Evolutionary conservation across 495 filamentous ascomycete genomes (phyloP).

Genomic region (Penicillium longicatenatum): DNA sequence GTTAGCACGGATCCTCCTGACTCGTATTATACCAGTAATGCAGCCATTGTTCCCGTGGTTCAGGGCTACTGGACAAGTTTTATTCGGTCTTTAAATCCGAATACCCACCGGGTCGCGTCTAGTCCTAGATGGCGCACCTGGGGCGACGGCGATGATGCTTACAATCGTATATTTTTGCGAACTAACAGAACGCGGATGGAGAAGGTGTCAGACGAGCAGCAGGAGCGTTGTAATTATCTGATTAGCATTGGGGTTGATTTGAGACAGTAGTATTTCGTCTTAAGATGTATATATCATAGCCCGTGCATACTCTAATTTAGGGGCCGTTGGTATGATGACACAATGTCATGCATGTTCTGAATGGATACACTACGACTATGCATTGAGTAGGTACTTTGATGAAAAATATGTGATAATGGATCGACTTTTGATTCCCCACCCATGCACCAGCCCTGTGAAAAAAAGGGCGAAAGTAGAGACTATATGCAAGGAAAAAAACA

Average conservation of each 20-base stretch:
- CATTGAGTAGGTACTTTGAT: neutral
- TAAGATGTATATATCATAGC: neutral
- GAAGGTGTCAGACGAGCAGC: constrained; percentile 46
- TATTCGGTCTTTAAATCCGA: constrained; percentile 64
- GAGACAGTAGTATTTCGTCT: constrained; percentile 40
- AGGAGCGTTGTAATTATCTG: constrained; percentile 56
- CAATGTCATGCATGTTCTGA: neutral
- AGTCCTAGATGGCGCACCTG: constrained; percentile 54
- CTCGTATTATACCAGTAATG: constrained; percentile 57
- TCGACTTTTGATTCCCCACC: constrained; percentile 30
- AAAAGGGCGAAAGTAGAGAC: constrained; percentile 14
- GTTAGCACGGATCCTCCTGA: constrained; percentile 43
- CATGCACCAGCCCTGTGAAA: constrained; percentile 24
- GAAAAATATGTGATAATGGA: neutral
- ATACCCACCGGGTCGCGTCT: constrained; percentile 45
- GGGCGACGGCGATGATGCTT: constrained; percentile 28
- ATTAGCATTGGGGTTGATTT: constrained; percentile 51
- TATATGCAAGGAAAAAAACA: constrained; percentile 25
- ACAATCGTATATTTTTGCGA: constrained; percentile 53
- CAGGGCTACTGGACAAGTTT: constrained; percentile 73
- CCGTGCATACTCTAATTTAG: neutral
- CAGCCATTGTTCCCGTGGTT: constrained; percentile 54
- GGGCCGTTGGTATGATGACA: neutral
- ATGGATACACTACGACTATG: neutral
- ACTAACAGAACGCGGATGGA: constrained; percentile 63